Evolutionary conservation across 441 rosid genomes (phyloP).

Genomic region (Erodium texanum): DNA sequence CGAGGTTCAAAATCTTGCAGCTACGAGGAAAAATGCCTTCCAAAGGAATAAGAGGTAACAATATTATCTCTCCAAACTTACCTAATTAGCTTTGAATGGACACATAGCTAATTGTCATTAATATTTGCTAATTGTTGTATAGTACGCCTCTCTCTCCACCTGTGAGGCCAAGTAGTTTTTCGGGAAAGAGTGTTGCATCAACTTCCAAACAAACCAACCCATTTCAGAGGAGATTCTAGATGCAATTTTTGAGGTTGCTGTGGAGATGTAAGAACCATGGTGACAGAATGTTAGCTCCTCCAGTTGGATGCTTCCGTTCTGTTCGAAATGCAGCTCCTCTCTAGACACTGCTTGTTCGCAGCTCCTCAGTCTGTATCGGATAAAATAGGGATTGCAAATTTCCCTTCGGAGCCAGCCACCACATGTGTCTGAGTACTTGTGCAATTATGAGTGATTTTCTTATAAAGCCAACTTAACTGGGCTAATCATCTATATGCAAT

Average conservation of each 20-base stretch:
- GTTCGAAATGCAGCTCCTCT: background rate
- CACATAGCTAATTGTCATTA: background rate
- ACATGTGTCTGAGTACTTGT: background rate
- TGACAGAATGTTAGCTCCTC: background rate
- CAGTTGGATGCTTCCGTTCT: background rate
- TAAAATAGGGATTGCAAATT: background rate
- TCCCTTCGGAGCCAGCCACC: background rate
- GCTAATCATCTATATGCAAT: too few relatives aligned
- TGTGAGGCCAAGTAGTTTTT: conserved; percentile 18
- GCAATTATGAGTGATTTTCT: background rate
- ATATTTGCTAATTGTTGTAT: background rate
- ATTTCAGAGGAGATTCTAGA: conserved; percentile 29
- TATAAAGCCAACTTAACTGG: too few relatives aligned
- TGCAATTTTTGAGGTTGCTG: conserved; percentile 1
- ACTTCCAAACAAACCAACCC: conserved; percentile 31
- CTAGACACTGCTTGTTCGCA: background rate
- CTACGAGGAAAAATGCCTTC: conserved; percentile 50
- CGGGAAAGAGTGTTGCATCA: conserved; percentile 29
- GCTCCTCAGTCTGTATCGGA: too few relatives aligned
- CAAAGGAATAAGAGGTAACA: conserved; percentile 49
- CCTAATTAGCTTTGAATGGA: background rate
- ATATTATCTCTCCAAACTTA: background rate
- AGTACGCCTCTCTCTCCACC: conserved; percentile 1
- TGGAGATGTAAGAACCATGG: background rate
- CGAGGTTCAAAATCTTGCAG: conserved; percentile 71